phyloP scores from a whole-genome alignment of 768 basidiomycete species.

The Cystoderma amianthinum region DNA sequence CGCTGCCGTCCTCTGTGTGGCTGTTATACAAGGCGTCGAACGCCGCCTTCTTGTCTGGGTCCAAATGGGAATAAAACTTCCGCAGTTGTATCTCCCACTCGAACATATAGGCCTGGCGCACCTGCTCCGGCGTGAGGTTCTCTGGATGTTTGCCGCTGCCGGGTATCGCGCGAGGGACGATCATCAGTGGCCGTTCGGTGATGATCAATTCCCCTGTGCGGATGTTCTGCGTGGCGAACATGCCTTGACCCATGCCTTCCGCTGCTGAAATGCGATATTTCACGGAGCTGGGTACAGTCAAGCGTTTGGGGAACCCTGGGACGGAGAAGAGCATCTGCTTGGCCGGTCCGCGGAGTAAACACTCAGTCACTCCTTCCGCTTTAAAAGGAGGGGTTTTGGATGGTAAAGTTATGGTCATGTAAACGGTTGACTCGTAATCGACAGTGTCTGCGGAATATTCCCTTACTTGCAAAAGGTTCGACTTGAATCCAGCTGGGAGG shows the following conservation, averaged over 20 bases:
- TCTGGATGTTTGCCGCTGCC: background rate
- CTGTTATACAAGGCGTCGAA: slow-evolving; percentile 18
- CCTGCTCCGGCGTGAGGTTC: background rate
- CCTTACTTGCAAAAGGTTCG: no score
- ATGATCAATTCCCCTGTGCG: background rate
- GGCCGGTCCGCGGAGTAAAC: background rate
- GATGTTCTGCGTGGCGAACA: background rate
- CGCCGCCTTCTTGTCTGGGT: slow-evolving; percentile 10
- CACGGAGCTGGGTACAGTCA: background rate
- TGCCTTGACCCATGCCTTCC: background rate
- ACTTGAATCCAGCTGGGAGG: no score
- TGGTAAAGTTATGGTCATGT: no score
- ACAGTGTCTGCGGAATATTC: no score
- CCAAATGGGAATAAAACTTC: slow-evolving; percentile 13
- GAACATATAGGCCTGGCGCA: background rate
- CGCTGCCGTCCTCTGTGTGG: slow-evolving; percentile 21
- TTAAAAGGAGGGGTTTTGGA: no score
- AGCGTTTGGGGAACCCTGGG: background rate
- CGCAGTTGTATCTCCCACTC: slow-evolving; percentile 6
- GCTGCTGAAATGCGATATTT: background rate
- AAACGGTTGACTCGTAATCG: no score
- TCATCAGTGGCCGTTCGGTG: background rate
- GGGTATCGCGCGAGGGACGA: background rate
- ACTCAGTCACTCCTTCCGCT: no score
- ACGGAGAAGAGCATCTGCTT: background rate